Percentiles rank a stretch among this genome's conserved stretches.
Evolutionary conservation across 345 rosid genomes (phyloP).

Genomic region (Trapa incisa): DNA sequence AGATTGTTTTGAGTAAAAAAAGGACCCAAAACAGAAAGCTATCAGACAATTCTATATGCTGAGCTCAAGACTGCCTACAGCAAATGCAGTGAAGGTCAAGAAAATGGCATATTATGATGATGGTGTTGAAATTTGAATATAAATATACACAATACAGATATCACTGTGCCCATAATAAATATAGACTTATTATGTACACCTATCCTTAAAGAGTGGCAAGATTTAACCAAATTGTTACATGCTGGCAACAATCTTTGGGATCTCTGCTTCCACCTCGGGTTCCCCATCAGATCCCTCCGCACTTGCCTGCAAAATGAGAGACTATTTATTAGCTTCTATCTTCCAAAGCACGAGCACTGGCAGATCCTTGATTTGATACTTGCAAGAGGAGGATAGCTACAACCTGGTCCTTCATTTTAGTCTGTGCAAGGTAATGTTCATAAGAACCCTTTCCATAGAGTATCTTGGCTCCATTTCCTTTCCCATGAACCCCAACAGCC

Average conservation of each 20-base stretch:
- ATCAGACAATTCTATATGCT: too few relatives aligned
- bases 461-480: conserved; percentile 61
- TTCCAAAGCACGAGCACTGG: background rate
- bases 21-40: too few relatives aligned
- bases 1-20: too few relatives aligned
- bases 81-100: background rate
- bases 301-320: conserved; percentile 29
- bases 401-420: conserved; percentile 22
- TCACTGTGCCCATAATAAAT: background rate
- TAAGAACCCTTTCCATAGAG: conserved; percentile 76
- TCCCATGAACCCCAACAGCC: conserved; percentile 51
- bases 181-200: background rate
- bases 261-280: conserved; percentile 55
- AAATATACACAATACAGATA: background rate
- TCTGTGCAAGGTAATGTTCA: conserved; percentile 45
- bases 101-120: background rate
- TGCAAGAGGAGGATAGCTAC: background rate
- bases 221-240: conserved; percentile 32
- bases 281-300: conserved; percentile 49
- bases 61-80: background rate
- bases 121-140: too few relatives aligned
- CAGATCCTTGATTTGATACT: too few relatives aligned
- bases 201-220: conserved; percentile 8
- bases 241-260: conserved; percentile 74
- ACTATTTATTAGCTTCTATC: background rate